Evolutionary conservation across 768 basidiomycete species (phyloP), one percentile per base, ranked within the genome.

Genomic region (Mycena kentingensis): DNA sequence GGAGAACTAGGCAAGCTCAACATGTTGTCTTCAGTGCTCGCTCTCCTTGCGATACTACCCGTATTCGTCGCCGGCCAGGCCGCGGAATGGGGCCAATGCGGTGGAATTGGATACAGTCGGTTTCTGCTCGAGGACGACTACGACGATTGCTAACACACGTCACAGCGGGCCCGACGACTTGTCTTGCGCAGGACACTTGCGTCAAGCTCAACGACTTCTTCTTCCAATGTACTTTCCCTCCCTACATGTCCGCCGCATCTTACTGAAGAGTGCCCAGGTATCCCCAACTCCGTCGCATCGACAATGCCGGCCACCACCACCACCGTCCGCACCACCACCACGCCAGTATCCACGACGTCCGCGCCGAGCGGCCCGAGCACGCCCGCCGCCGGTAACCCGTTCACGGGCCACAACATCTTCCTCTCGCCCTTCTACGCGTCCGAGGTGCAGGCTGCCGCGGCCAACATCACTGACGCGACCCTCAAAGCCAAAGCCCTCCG

Each of bases 401-500:
- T 68, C 69, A 65, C 63, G 19, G 81, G 81, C 36, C 78, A 76
- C 60, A 66, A 66, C 48, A 65, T 76, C 49, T 84, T 75, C 68
- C 64, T 82, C 44, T 77, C 73, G 46, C 82, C 82, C 6, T 79
- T 73, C 70, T 85, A 85, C 60, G 77, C 79, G 32, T 64, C 67
- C 45, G 84, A 85, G 65, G 75, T 85, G 48, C 54, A 58, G 3
- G 75, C 78, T 25, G 83, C 81, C 11, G 80, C 77, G 22, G 71
- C 68, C 13, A 49, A 60, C 18, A 82, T 84, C 61, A 69, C 73
- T 43, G 79, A 83, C 58, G 24, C 83, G 1, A 76, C 77, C 21
- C 66, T 71, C 42, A 70, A 73, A 38, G 70, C 82, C 19, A 79
- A 83, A 66, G 83, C 82, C 38, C 52, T 72, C 27, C 70, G 67